phyloP scores from a whole-genome alignment of 2,329 filamentous ascomycete genomes.

The Verticillium klebahnii region DNA sequence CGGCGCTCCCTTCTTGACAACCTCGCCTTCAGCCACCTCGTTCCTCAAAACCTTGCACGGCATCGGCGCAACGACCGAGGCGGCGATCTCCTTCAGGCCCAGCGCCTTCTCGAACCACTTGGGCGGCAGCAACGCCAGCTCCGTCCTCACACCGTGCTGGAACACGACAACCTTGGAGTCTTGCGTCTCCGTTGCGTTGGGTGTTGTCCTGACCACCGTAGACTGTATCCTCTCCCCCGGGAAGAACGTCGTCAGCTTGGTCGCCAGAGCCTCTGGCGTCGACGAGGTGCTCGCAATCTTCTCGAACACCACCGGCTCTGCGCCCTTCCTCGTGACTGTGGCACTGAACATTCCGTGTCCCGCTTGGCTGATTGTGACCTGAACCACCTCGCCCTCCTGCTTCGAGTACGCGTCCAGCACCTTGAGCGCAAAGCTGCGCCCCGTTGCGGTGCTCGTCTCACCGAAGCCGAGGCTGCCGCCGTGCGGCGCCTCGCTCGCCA shows the following conservation, averaged over 20 bases:
- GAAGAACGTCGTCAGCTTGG: conserved; percentile 67
- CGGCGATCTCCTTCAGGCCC: conserved; percentile 72
- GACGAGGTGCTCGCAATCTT: neutral
- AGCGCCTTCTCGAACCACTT: conserved; percentile 85
- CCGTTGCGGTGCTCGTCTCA: conserved; percentile 30
- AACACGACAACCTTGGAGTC: conserved; percentile 71
- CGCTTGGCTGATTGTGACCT: conserved; percentile 45
- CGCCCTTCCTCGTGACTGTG: conserved; percentile 35
- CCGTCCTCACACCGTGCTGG: conserved; percentile 59
- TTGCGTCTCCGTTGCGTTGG: conserved; percentile 42
- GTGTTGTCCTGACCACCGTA: conserved; percentile 56
- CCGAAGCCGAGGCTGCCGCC: conserved; percentile 53
- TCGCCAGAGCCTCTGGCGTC: conserved; percentile 34
- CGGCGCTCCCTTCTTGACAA: conserved; percentile 78
- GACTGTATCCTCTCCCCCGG: conserved; percentile 74
- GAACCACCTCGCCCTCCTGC: conserved; percentile 58
- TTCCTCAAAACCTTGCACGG: conserved; percentile 94
- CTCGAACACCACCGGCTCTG: conserved; percentile 35
- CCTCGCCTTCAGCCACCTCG: conserved; percentile 76
- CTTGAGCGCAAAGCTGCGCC: conserved; percentile 47
- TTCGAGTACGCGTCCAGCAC: conserved; percentile 58
- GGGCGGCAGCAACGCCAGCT: conserved; percentile 55
- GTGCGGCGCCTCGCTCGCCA: conserved; percentile 27
- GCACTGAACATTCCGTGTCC: conserved; percentile 43
- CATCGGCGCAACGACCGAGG: conserved; percentile 90